A percentile compares a stretch with the other conserved stretches of the same genome.
phyloP scores from a whole-genome alignment of 2,329 filamentous ascomycete species.

The Dactylellina leptospora region DNA sequence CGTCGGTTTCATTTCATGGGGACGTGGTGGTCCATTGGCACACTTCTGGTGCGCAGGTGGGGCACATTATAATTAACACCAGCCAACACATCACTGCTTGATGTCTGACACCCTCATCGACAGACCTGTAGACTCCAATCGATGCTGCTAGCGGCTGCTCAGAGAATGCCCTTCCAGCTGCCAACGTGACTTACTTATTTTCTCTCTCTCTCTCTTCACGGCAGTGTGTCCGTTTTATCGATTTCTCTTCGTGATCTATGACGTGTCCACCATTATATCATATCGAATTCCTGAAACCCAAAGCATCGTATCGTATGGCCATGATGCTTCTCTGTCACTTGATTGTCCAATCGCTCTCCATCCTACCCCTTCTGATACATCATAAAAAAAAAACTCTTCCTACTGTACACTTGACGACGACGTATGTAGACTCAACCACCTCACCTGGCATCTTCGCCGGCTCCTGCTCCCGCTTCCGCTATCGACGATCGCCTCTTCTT shows the following conservation, averaged over 20 bases:
- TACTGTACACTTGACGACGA: constrained; percentile 26
- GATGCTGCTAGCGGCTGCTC: not conserved
- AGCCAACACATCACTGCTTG: constrained; percentile 49
- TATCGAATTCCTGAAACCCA: too few relatives aligned
- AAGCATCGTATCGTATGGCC: too few relatives aligned
- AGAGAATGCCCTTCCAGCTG: constrained; percentile 15
- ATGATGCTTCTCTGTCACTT: too few relatives aligned
- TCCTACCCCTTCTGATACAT: constrained; percentile 6
- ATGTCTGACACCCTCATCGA: constrained; percentile 45
- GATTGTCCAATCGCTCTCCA: not conserved
- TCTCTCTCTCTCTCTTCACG: not conserved
- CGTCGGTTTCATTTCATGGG: constrained; percentile 25
- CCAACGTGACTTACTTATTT: constrained; percentile 32
- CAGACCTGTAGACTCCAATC: not conserved
- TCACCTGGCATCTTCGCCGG: constrained; percentile 52
- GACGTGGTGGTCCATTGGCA: not conserved
- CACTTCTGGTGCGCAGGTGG: not conserved
- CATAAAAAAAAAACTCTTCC: constrained; percentile 27
- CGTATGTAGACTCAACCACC: constrained; percentile 31
- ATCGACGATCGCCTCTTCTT: constrained; percentile 60
- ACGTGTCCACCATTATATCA: constrained; percentile 45
- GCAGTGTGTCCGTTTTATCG: too few relatives aligned
- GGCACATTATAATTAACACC: constrained; percentile 15
- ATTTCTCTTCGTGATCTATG: constrained; percentile 46
- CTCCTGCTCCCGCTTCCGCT: constrained; percentile 55